Base-by-base conservation (phyloP, 345 rosid genomes). In the Corymbia maculata region DNA sequence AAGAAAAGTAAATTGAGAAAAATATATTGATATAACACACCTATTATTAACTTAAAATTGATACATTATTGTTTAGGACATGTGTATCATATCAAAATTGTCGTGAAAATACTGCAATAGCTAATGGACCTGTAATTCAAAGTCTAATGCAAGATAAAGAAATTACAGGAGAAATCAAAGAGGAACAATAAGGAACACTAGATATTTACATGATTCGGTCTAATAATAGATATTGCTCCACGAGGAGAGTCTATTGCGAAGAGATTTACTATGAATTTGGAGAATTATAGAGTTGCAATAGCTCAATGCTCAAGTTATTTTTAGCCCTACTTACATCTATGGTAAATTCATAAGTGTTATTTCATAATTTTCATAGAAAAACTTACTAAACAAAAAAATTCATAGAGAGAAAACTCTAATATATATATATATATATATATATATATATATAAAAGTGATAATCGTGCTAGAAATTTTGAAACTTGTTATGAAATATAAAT, bases 91-190 rank as follows among this genome's bases (percentile, higher is more conserved):
- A n/a, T 64, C 1, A 4, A 64, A 64, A n/a, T 64, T 64, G 9
- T 0, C 1, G 0, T 7, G 36, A 3, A 61, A 36, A 9, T 42
- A 19, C 0, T 0, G 0, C 6, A 2, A 4, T 19, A 9, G 0
- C 0, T 75, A 5, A 19, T 2, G 26, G 49, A 70, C 5, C 17
- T 19, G 8, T 5, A 19, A 17, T 0, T 70, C 26, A 9, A 36
- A 9, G 1, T 70, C 1, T 42, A 36, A 19, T 7, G 24, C 0
- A 2, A 70, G 7, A 36, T 19, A 75, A 75, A 75, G 13, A 75
- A 75, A 19, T 75, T 75, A 19, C 21, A 7, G 36, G 10, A 9
- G 22, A 75, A 75, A 44, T 0, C 7, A 75, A 36, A 9, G 1
- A 6, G 82, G 1, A 5, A 75, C 44, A 42, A 17, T 36, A 19